Conservation (phyloP, 257 asterid species). For the Solanum chmielewskii region DNA sequence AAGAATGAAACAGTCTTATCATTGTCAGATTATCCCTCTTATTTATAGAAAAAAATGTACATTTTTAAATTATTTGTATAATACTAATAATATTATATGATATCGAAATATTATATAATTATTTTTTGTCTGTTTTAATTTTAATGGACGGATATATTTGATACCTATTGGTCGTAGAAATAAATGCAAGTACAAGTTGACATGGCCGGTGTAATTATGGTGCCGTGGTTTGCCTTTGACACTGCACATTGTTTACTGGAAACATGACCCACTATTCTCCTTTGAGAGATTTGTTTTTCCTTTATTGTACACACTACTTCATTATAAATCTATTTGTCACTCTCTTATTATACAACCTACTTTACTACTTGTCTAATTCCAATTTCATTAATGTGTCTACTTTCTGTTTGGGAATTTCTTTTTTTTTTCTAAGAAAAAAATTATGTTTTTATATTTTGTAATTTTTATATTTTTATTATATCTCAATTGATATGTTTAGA, state of each 20-base stretch:
- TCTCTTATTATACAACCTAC: not conserved
- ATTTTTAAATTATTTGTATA: no score
- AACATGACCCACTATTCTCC: not conserved
- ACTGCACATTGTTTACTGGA: not conserved
- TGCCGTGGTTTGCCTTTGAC: not conserved
- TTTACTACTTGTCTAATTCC: not conserved
- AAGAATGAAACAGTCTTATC: no score
- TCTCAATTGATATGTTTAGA: not conserved
- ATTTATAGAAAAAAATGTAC: no score
- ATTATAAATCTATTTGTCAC: not conserved
- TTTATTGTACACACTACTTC: not conserved
- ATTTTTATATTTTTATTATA: not conserved
- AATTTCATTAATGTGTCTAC: not conserved
- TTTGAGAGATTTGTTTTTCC: not conserved
- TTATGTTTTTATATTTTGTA: not conserved
- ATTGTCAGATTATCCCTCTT: no score
- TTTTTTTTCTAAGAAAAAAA: fast-evolving
- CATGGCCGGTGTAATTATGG: not conserved
- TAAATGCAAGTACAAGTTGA: not conserved
- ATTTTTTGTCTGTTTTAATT: no score
- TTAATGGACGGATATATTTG: fast-evolving
- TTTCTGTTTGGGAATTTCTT: not conserved
- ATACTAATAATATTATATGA: not conserved
- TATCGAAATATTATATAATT: no score
- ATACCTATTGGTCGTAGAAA: no score